Percentiles rank a stretch among this genome's conserved stretches.
Conservation (phyloP, 106 monocot species). For the Cymbidium sinense region DNA sequence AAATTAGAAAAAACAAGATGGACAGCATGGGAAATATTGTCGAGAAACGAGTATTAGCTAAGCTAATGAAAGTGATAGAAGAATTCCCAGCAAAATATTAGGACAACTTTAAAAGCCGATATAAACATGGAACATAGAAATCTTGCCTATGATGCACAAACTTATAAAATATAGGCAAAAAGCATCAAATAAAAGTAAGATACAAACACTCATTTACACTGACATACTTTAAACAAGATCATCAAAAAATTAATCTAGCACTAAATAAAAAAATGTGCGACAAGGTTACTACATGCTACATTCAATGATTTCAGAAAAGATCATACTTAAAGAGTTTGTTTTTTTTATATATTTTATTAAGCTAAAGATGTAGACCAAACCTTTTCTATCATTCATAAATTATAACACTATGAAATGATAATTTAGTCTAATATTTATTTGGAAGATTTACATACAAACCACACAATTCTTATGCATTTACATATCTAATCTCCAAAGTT, state of each 20-base stretch:
- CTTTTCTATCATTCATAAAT: background rate
- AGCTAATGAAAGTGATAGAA: background rate
- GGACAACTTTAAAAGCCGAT: background rate
- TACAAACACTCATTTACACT: background rate
- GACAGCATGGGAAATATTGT: background rate
- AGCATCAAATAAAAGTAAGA: background rate
- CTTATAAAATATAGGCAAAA: background rate
- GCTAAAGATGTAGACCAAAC: too few species aligned
- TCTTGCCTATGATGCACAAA: background rate
- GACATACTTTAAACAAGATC: background rate
- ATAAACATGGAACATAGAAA: background rate
- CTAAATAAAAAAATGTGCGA: background rate
- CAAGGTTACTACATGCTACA: background rate
- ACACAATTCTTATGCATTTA: too few species aligned
- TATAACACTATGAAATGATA: background rate
- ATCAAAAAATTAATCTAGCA: background rate
- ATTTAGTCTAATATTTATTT: too few species aligned
- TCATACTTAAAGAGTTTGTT: background rate
- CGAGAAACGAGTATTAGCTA: background rate
- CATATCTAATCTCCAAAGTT: too few species aligned
- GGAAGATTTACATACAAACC: too few species aligned
- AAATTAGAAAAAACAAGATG: background rate
- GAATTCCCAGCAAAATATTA: background rate
- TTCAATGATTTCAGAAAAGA: background rate
- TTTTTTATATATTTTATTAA: too few species aligned